These are phyloP conservation scores for Acer yangbiense DNA, from an alignment of 345 rosid species.

Conservation along the genomic window DNA sequence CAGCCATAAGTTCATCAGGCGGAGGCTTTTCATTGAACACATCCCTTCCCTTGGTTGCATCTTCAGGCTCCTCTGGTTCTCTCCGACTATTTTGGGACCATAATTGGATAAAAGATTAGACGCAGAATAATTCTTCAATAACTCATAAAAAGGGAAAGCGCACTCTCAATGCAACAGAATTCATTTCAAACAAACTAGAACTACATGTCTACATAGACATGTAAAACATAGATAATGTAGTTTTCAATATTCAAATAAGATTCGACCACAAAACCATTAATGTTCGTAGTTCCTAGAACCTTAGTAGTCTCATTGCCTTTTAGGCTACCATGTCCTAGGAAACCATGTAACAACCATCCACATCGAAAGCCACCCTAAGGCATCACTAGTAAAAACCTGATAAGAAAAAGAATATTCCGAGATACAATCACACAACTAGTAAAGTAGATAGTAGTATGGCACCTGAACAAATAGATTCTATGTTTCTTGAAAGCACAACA, in stretches of 20 bases:
- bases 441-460: background rate
- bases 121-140: background rate
- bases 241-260: background rate
- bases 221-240: slow-evolving; percentile 2
- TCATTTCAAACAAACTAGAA: background rate
- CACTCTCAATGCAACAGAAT: background rate
- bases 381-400: background rate
- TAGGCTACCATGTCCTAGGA: background rate
- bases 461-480: slow-evolving; percentile 95
- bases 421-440: background rate
- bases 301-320: background rate
- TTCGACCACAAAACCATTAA: background rate
- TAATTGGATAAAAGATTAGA: slow-evolving; percentile 7
- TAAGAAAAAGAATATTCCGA: background rate
- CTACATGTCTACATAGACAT: background rate
- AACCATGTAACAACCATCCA: background rate
- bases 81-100: slow-evolving; percentile 56
- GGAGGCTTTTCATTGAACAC: slow-evolving; percentile 98
- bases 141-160: background rate
- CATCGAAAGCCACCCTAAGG: background rate
- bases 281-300: background rate
- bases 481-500: slow-evolving; percentile 96
- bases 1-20: slow-evolving; percentile 94
- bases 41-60: slow-evolving; percentile 91
- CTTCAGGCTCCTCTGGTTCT: slow-evolving; percentile 99